Evolutionary conservation across 352 stramenopile species (phyloP), one percentile per base, ranked within the genome.

Genomic region (Peronospora destructor): DNA sequence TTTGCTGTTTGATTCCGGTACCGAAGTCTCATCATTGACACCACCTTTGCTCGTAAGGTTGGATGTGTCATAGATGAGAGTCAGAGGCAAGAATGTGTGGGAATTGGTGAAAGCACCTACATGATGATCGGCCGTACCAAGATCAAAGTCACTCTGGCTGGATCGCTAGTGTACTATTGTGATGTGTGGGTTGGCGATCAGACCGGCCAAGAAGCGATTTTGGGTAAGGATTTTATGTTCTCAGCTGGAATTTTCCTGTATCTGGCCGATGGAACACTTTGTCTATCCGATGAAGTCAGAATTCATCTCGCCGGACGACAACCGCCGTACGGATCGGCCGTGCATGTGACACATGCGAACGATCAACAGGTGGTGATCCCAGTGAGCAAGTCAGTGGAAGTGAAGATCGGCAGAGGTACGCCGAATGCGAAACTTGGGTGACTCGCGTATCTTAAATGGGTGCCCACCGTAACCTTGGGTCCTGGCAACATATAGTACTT

Each of bases 141-240:
- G n/a, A n/a, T n/a, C n/a, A n/a, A n/a, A n/a, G n/a, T n/a, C 0
- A 40, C 23, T 13, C n/a, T 13, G 33, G 36, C 23, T 0, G 35
- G 45, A 28, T 44, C 33, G 8, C 12, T 56, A 32, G 49, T 60
- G 11, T 56, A 53, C 34, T 40, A 26, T 29, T 60, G 12, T 34
- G n/a, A n/a, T 6, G 25, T 28, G n/a, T 61, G 47, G 58, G 58
- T 66, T 12, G 52, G 48, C 0, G 36, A 53, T 19, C 16, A 54
- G n/a, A 2, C 29, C 3, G 51, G 57, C 0, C 35, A 0, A 61
- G 61, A 43, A 29, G n/a, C n/a, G n/a, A n/a, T n/a, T n/a, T n/a
- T n/a, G n/a, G n/a, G n/a, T n/a, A n/a, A n/a, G n/a, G n/a, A 61
- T 30, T 56, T 66, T 14, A 61, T 61, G 51, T 48, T 57, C 0